Evolutionary conservation across 2,329 filamentous ascomycete genomes (phyloP).

Genomic region (Colletotrichum agaves): DNA sequence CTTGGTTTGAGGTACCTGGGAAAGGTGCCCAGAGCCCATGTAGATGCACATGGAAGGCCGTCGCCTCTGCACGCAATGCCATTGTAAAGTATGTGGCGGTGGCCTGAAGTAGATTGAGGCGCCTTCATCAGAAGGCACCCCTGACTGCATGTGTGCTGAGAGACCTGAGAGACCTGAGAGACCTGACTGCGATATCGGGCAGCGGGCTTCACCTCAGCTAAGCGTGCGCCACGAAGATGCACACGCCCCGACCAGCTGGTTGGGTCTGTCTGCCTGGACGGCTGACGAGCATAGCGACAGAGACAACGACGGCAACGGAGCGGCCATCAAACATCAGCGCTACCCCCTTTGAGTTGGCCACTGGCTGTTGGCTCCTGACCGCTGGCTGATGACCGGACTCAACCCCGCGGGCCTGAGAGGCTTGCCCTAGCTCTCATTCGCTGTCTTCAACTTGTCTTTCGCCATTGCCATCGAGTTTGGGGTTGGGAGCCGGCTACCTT

Average conservation of each 20-base stretch:
- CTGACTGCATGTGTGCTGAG: background rate
- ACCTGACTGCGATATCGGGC: background rate
- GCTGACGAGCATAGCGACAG: background rate
- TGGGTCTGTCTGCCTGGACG: background rate
- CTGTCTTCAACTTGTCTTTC: background rate
- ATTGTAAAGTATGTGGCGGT: conserved; percentile 4
- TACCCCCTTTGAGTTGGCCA: background rate
- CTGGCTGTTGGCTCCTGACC: background rate
- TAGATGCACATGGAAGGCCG: background rate
- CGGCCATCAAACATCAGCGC: background rate
- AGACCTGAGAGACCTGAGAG: background rate
- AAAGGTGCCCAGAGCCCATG: background rate
- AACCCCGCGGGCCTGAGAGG: background rate
- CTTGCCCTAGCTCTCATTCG: background rate
- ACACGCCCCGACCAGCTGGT: background rate
- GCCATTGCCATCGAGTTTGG: background rate
- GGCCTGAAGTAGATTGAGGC: conserved; percentile 3
- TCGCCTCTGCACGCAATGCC: conserved; percentile 15
- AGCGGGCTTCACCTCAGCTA: background rate
- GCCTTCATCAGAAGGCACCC: background rate
- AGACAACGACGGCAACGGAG: background rate
- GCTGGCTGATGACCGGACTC: conserved; percentile 4
- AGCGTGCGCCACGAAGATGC: no score
- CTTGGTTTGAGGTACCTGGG: no score
- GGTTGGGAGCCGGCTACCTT: no score